A percentile compares a stretch with the other conserved stretches of the same genome.
Evolutionary conservation across 441 rosid genomes (phyloP).

Genomic region (Francoa sonchifolia): DNA sequence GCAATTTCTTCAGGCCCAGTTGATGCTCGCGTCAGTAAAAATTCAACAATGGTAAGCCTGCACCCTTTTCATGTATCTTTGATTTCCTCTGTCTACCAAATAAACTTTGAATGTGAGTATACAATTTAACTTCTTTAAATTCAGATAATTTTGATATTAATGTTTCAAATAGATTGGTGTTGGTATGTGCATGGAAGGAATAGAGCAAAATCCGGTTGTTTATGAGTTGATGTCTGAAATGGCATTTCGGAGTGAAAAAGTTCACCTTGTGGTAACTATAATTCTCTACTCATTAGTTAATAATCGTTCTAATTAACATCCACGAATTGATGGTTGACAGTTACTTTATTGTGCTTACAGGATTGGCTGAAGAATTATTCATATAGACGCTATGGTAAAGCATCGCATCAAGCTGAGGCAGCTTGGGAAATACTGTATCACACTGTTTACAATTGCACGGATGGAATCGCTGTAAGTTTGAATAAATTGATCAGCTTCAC

Average conservation of each 20-base stretch:
- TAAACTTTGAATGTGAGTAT: too few species aligned
- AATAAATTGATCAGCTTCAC: conserved; percentile 7
- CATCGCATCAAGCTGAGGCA: conserved; percentile 35
- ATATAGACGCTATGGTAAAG: conserved; percentile 75
- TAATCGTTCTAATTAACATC: too few species aligned
- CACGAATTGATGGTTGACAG: too few species aligned
- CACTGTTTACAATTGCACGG: conserved; percentile 83
- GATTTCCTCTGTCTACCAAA: background rate
- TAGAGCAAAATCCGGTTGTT: conserved; percentile 92
- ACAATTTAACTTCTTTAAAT: too few species aligned
- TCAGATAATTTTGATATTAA: conserved; percentile 3
- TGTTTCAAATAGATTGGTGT: conserved; percentile 62
- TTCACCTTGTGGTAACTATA: conserved; percentile 47
- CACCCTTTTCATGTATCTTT: background rate
- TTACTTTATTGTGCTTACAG: conserved; percentile 26
- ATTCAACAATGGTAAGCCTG: conserved; percentile 74
- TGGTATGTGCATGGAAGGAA: conserved; percentile 98
- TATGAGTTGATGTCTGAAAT: conserved; percentile 91
- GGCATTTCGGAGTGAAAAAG: conserved; percentile 76
- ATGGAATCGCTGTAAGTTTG: conserved; percentile 60
- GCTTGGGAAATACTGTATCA: conserved; percentile 82
- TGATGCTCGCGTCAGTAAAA: conserved; percentile 64
- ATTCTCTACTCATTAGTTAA: conserved; percentile 6
- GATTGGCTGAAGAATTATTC: conserved; percentile 77
- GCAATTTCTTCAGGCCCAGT: conserved; percentile 78